These are phyloP conservation scores for Xerocomus amazonicus DNA, from an alignment of 1,284 basidiomycete species.

Conservation along the genomic window DNA sequence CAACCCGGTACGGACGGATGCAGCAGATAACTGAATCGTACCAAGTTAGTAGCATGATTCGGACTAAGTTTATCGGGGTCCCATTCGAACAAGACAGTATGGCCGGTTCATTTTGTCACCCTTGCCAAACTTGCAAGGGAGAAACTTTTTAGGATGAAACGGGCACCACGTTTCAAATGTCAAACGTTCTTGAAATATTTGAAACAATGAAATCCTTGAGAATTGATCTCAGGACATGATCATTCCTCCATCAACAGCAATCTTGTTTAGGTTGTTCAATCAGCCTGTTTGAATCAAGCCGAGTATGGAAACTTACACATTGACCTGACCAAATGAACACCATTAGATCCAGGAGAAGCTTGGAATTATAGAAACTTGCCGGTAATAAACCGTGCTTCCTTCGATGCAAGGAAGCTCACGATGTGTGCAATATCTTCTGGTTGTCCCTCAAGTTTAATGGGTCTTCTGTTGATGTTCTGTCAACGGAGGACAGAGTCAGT, in stretches of 20 bases:
- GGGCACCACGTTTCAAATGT: too few species aligned
- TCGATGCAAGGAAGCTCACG: slow-evolving; percentile 27
- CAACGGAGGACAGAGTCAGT: not conserved
- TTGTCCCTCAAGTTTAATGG: slow-evolving; percentile 12
- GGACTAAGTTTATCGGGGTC: too few species aligned
- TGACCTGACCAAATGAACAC: slow-evolving; percentile 13
- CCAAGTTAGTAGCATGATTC: too few species aligned
- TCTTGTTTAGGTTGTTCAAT: slow-evolving; percentile 6
- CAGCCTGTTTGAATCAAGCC: not conserved
- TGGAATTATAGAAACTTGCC: slow-evolving; percentile 8
- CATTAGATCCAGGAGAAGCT: not conserved
- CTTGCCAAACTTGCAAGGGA: too few species aligned
- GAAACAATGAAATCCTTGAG: not conserved
- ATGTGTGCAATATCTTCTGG: slow-evolving; percentile 26
- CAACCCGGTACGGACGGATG: too few species aligned
- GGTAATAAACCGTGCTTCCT: slow-evolving; percentile 28
- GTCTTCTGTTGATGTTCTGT: slow-evolving; percentile 1
- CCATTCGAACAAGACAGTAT: too few species aligned
- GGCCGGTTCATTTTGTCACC: too few species aligned
- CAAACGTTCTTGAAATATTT: too few species aligned
- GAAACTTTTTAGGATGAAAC: too few species aligned
- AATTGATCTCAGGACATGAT: slow-evolving; percentile 11
- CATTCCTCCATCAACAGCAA: slow-evolving; percentile 19
- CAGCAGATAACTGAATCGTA: too few species aligned
- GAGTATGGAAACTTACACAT: slow-evolving; percentile 15